Base-by-base conservation (phyloP, 768 basidiomycete genomes). In the Obba rivulosa region DNA sequence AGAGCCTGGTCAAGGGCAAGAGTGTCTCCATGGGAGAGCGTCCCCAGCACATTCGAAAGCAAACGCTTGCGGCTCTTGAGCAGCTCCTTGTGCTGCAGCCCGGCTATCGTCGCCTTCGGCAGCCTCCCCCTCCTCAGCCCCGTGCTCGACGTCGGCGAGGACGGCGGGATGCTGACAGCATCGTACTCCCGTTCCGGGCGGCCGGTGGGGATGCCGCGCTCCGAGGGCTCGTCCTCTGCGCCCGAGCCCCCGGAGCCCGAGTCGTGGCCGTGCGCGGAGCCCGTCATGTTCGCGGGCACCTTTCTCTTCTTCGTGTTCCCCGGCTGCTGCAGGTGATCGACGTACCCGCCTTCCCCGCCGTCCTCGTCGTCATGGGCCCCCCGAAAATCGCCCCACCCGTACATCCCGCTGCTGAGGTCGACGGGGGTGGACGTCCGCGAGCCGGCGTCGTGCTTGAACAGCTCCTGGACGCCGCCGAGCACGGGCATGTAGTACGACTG, bases 241-340 rank as follows among this genome's bases (percentile, higher is more conserved):
- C 71, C 70, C 34, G 73, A 70, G 44, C 62, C 59, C 35, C 53
- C 63, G 38, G 74, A 71, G 48, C 65, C 62, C 46, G 55, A 61
- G 49, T 77, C 75, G 38, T 72, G 74, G 46, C 74, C 72, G 38
- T 63, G 68, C 39, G 61, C 65, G 34, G 67, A 62, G 43, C 69
- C 67, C 14, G 70, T 63, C 46, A 69, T 61, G 62, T 87, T 83
- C 34, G 79, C 77, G 1, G 90, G 89, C 2, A 92, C 88, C 63
- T 92, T 92, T 41, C 89, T 75, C 69, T 92, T 92, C 78, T 92
- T 92, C 41, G 87, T 85, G 58, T 92, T 92, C 8, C 83, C 84
- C 3, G 82, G 87, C 54, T 88, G 87, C 52, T 78, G 81, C 24
- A 83, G 66, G 57, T 85, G 83, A 62, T 88, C 85, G 14, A 74